phyloP scores from a whole-genome alignment of 371 early-diverging fungal genomes.

The Capillidium rhysosporum region DNA sequence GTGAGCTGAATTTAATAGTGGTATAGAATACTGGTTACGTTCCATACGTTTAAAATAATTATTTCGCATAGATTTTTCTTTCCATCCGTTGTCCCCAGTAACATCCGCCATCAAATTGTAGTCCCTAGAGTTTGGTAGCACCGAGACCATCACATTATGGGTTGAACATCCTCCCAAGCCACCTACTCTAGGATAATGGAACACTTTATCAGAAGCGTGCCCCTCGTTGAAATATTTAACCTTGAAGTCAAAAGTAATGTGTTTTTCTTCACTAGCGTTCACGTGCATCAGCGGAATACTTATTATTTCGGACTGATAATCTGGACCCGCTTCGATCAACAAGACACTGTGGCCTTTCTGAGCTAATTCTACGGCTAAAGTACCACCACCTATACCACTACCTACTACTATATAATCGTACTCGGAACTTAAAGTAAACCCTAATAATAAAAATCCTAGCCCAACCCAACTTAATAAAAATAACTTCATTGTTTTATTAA shows the following conservation, averaged over 20 bases:
- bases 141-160: neutral
- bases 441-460: no score
- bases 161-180: neutral
- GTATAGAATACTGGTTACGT: neutral
- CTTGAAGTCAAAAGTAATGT: neutral
- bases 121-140: conserved; percentile 1
- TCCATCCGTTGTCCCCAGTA: neutral
- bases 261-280: neutral
- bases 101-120: neutral
- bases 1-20: neutral
- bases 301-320: neutral
- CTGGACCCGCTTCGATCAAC: conserved; percentile 6
- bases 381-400: conserved; percentile 2
- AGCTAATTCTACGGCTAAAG: conserved; percentile 1
- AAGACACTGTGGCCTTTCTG: neutral
- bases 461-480: no score
- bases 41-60: conserved; percentile 5
- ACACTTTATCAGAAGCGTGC: neutral
- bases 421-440: no score
- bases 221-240: neutral
- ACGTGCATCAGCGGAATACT: neutral
- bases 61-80: neutral
- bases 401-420: conserved; percentile 8
- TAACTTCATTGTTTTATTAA: no score
- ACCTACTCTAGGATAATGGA: conserved; percentile 1